Conservation (phyloP, 1,284 basidiomycete genomes). For the Malassezia restricta region DNA sequence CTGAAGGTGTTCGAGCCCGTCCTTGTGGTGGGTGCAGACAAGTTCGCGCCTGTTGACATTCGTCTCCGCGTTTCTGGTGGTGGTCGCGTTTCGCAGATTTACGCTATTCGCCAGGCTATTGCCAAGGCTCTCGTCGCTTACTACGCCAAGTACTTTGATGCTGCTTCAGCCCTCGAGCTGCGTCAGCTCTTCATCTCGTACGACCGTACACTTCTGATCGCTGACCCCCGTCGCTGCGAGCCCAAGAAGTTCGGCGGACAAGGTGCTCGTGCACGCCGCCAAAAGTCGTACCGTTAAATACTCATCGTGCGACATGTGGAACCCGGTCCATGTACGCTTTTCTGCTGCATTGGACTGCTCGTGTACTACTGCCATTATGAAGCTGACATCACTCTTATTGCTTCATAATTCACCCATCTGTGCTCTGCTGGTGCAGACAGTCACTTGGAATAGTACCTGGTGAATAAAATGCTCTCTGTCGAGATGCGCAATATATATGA, state of each 20-base stretch:
- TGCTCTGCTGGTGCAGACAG: slow-evolving; percentile 2
- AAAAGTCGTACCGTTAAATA: slow-evolving; percentile 52
- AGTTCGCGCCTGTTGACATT: slow-evolving; percentile 62
- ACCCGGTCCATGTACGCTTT: too few species aligned
- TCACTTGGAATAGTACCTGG: slow-evolving; percentile 2
- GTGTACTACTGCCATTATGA: background rate
- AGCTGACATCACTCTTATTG: background rate
- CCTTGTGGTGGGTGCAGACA: slow-evolving; percentile 45
- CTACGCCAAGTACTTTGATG: slow-evolving; percentile 98
- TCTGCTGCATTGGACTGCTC: slow-evolving; percentile 1
- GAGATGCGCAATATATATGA: slow-evolving; percentile 15
- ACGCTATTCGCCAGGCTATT: slow-evolving; percentile 98
- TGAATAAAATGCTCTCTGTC: slow-evolving; percentile 11
- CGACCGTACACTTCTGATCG: slow-evolving; percentile 75
- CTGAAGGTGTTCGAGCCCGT: slow-evolving; percentile 87
- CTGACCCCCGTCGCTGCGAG: slow-evolving; percentile 95
- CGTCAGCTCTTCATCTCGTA: slow-evolving; percentile 42
- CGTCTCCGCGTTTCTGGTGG: slow-evolving; percentile 97
- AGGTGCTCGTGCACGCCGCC: slow-evolving; percentile 46
- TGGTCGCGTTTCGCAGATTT: slow-evolving; percentile 97
- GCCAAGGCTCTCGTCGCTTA: slow-evolving; percentile 91
- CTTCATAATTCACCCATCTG: background rate
- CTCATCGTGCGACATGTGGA: too few species aligned
- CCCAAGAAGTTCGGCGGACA: slow-evolving; percentile 68
- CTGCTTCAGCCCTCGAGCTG: slow-evolving; percentile 62